Evolutionary conservation across 148 eudicot genomes (phyloP), one percentile per base, ranked within the genome.

Genomic region (Chenopodium formosanum): DNA sequence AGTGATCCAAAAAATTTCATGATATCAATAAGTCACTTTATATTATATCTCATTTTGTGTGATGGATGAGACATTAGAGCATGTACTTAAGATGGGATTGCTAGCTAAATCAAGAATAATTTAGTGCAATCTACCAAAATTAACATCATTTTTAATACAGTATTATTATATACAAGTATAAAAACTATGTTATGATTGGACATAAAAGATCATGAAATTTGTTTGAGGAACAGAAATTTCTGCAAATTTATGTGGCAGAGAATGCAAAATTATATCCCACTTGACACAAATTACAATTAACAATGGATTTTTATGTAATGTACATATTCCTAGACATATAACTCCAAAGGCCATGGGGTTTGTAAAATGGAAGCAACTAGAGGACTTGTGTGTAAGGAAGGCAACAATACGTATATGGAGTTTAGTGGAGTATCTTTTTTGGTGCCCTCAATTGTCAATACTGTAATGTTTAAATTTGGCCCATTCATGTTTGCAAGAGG

Each of bases 351-450:
- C 65, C 85, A 53, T 83, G 74, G 85, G 85, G 85, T 83, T 78
- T 83, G 81, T 78, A 12, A 27, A 78, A 50, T 50, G 85, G 85
- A 83, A 83, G 48, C 85, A 83, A 31, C 81, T n/a, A 77, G 72
- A 22, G 7, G 56, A 27, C 47, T 62, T 70, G 84, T 77, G 81
- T 23, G 44, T 31, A 40, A 69, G 50, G 7, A 25, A 62, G 63
- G 48, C 72, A 77, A 70, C 84, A 74, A 25, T 46, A 22, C 17
- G 44, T 6, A 40, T 40, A 40, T 40, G 8, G 25, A 23, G 3
- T 44, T n/a, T 17, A 56, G 32, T 53, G 48, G 74, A 23, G 4
- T 27, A 47, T 20, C 53, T 29, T 29, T 52, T 52, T 79, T 22
- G 34, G 19, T 31, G 23, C 17, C 46, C 31, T 72, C 17, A 72